Evolutionary conservation across 495 filamentous ascomycete genomes (phyloP), one percentile per base, ranked within the genome.

Genomic region (Podospora appendiculata): DNA sequence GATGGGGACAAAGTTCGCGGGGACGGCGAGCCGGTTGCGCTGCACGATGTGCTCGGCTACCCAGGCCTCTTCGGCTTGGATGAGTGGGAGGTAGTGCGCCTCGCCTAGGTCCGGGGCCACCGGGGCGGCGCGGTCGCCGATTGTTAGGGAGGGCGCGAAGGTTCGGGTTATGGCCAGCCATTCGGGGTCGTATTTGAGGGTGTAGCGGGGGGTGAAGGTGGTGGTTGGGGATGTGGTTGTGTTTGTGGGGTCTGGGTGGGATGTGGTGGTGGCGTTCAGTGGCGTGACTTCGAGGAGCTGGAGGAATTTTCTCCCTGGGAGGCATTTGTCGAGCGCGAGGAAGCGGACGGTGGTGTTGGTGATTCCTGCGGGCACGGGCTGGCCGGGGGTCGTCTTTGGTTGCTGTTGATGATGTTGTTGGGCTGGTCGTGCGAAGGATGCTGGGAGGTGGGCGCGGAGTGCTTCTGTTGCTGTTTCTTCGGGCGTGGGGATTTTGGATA

Each of bases 161-260:
- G 83, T 83, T 12, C 91, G 89, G 2, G 84, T 88, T 56, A 98
- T 95, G 8, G 93, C 85, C 4, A 97, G 81, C 91, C 91, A 98
- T 71, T 98, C 93, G 32, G 83, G 82, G 65, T 98, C 93, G 65
- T 97, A 96, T 34, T 81, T 67, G 4, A 97, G 79, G 6, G 65
- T 61, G 54, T 61, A 67, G 12, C 58, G 66, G 8, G 59, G 62
- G 41, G 50, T 56, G 32, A 47, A n/a, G n/a, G n/a, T n/a, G n/a
- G n/a, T n/a, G 8, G 40, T 11, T 18, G 25, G 9, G n/a, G 47
- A 1, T 46, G 48, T 9, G 10, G 18, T 33, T 16, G 42, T 41
- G n/a, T 19, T 6, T 6, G 45, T 6, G 54, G 12, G 10, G n/a
- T n/a, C n/a, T n/a, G 19, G 18, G 14, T 25, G 36, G 10, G 63